A percentile compares a stretch with the other conserved stretches of the same genome.
phyloP scores from a whole-genome alignment of 23 red algal genomes.

The Agarophyton chilense region DNA sequence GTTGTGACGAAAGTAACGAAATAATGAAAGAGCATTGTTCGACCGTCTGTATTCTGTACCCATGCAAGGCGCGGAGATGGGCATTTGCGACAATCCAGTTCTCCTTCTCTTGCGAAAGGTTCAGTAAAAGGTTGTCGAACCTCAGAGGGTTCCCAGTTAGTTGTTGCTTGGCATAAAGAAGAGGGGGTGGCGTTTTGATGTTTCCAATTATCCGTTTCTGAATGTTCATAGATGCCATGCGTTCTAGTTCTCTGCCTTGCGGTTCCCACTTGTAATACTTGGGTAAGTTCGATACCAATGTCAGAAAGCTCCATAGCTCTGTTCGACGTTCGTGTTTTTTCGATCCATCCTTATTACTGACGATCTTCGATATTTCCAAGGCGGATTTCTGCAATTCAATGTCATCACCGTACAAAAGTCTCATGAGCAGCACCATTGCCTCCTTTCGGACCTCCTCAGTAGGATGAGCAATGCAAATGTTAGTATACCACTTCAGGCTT shows the following conservation, averaged over 20 bases:
- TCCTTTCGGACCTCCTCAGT: not conserved
- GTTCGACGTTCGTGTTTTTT: constrained; percentile 6
- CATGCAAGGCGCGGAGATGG: constrained; percentile 11
- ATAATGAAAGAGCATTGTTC: not conserved
- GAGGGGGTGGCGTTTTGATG: not conserved
- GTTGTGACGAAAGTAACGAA: not conserved
- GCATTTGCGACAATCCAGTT: not conserved
- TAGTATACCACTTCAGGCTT: constrained; percentile 7
- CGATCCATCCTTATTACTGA: not conserved
- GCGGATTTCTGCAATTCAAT: not conserved
- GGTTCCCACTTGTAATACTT: not conserved
- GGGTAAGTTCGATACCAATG: not conserved
- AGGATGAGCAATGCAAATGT: not conserved
- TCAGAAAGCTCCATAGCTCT: not conserved
- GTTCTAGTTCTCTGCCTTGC: not conserved
- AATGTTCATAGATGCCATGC: not conserved
- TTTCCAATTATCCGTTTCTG: not conserved
- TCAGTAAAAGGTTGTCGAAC: not conserved
- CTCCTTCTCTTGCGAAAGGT: not conserved
- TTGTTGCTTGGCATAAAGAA: not conserved
- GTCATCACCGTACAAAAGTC: not conserved
- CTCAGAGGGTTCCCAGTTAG: not conserved
- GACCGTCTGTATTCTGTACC: not conserved
- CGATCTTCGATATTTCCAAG: not conserved
- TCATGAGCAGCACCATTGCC: not conserved